Percentiles rank a stretch among this genome's conserved stretches.
Evolutionary conservation across 2,329 filamentous ascomycete species (phyloP).

Genomic region (Lachnellula occidentalis): DNA sequence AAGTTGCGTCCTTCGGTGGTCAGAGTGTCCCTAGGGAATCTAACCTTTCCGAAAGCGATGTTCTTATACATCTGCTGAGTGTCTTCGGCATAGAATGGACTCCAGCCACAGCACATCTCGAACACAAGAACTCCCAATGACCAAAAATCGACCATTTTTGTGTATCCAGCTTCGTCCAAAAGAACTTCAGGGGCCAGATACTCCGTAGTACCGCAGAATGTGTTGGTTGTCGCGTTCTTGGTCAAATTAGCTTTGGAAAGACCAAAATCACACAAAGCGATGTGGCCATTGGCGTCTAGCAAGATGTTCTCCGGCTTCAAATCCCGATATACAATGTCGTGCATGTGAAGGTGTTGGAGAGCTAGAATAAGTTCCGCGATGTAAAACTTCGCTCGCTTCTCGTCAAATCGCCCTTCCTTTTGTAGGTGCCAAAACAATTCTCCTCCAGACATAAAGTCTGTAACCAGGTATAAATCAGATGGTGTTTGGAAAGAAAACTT

Average conservation of each 20-base stretch:
- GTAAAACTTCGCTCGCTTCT: conserved; percentile 95
- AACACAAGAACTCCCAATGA: conserved; percentile 95
- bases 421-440: conserved; percentile 99
- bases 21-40: conserved; percentile 90
- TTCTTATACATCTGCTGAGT: conserved; percentile 99
- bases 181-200: conserved; percentile 95
- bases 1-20: conserved; percentile 95
- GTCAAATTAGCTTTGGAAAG: conserved; percentile 95
- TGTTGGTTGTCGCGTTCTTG: conserved; percentile 97
- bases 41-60: conserved; percentile 96
- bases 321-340: conserved; percentile 97
- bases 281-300: conserved; percentile 93
- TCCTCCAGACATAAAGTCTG: conserved; percentile 98
- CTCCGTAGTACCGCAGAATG: conserved; percentile 96
- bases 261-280: conserved; percentile 95
- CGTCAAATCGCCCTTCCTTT: conserved; percentile 92
- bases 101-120: conserved; percentile 99
- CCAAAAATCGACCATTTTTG: conserved; percentile 99
- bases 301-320: conserved; percentile 97
- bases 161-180: conserved; percentile 93
- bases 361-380: conserved; percentile 96
- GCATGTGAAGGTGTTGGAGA: conserved; percentile 89
- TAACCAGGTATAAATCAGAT: conserved; percentile 95
- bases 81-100: conserved; percentile 96
- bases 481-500: conserved; percentile 99